Evolutionary conservation across 345 rosid genomes (phyloP), one percentile per base, ranked within the genome.

Genomic region (Eucalyptus caleyi): DNA sequence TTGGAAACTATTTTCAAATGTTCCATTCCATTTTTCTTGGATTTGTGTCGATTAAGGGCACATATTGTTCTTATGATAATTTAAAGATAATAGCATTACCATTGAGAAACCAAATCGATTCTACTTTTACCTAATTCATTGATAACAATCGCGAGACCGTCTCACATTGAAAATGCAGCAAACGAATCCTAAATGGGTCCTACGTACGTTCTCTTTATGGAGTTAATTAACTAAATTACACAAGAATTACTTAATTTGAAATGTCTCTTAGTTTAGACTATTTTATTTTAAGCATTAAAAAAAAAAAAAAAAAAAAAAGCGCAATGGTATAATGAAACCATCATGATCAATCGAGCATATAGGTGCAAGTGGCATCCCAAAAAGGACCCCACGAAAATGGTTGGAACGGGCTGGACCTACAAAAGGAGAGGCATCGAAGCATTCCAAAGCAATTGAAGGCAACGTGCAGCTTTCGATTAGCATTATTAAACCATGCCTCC

Each of bases 121-220:
- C 45, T 6, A 77, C 3, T 21, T 77, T 37, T 19, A 56, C 27
- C 4, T 19, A 77, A 77, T 37, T 37, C 27, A 21, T 77, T 23
- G 47, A 37, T 11, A 4, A 77, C 2, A 0, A 13, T 11, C 81
- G 0, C 4, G 2, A 8, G 23, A 69, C 0, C 7, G 2, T 69
- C 81, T 69, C 42, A 21, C 24, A 69, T 69, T 9, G 4, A 1
- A 9, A 37, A 18, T 34, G 82, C 4, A 5, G 5, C 1, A 1
- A 5, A 69, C 15, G 23, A 37, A 34, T 72, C 44, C 2, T 19
- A 7, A 1, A 19, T 16, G 14, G 14, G 12, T 72, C 77, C 40
- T 7, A 2, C 4, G 3, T 16, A n/a, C 23, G 15, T n/a, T n/a
- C 11, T 16, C 44, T 34, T 32, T 18, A 34, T 5, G 44, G 44